Conservation (phyloP, 192 early-diverging fungal genomes). For the Martensiomyces pterosporus region DNA sequence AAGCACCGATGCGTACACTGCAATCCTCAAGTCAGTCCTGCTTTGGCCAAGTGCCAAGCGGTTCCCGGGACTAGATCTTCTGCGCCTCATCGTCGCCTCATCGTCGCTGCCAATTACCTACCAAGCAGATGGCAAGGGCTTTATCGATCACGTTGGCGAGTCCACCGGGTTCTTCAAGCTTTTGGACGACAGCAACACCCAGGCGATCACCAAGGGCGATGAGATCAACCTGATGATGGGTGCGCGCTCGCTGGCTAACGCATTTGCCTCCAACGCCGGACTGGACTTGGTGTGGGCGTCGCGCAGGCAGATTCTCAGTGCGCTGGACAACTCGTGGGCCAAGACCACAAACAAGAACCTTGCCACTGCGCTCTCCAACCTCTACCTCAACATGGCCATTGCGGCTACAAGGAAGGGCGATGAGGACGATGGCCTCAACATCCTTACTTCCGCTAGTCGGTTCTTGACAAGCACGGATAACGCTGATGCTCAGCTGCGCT, state of each 20-base stretch:
- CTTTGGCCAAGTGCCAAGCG: slow-evolving; percentile 66
- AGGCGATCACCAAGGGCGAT: slow-evolving; percentile 22
- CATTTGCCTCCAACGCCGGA: slow-evolving; percentile 58
- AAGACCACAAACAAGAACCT: slow-evolving; percentile 25
- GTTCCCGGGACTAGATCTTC: slow-evolving; percentile 82
- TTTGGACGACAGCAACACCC: neutral
- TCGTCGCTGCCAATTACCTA: slow-evolving; percentile 36
- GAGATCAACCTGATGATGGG: slow-evolving; percentile 80
- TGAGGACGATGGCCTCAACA: slow-evolving; percentile 34
- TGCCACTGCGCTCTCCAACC: slow-evolving; percentile 18
- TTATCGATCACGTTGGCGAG: slow-evolving; percentile 39
- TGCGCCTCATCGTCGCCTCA: slow-evolving; percentile 65
- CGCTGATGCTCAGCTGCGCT: slow-evolving; percentile 36
- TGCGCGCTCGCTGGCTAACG: slow-evolving; percentile 65
- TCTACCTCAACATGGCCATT: slow-evolving; percentile 38
- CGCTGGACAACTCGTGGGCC: slow-evolving; percentile 29
- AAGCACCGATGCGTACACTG: slow-evolving; percentile 35
- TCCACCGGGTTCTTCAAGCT: slow-evolving; percentile 33
- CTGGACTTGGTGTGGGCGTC: slow-evolving; percentile 27
- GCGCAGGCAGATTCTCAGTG: slow-evolving; percentile 22
- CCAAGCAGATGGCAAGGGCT: slow-evolving; percentile 43
- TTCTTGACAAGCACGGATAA: slow-evolving; percentile 22
- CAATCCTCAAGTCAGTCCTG: slow-evolving; percentile 54
- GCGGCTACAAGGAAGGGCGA: slow-evolving; percentile 10
- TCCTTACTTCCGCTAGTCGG: slow-evolving; percentile 27